Percentiles rank a stretch among this genome's conserved stretches.
These are phyloP conservation scores for Blastobotrys petasosporus DNA, from an alignment of 1,139 yeast genomes.

Conservation along the genomic window DNA sequence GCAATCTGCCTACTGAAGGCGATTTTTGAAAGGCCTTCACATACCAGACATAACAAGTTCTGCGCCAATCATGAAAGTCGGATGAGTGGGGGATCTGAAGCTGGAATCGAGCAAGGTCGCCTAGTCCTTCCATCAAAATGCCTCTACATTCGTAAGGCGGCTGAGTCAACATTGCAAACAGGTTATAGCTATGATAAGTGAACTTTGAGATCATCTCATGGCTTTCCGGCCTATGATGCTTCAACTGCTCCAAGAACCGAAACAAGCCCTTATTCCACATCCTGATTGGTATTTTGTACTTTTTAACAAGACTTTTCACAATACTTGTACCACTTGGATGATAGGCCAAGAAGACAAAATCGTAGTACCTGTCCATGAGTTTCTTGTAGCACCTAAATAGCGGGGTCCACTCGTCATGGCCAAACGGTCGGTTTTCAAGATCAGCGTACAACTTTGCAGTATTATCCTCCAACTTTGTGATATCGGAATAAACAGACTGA, in stretches of 20 bases:
- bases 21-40: constrained; percentile 25
- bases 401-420: constrained; percentile 19
- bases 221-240: constrained; percentile 23
- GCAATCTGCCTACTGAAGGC: constrained; percentile 32
- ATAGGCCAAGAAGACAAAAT: constrained; percentile 27
- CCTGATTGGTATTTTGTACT: constrained; percentile 30
- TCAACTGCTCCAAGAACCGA: constrained; percentile 26
- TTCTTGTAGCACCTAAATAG: constrained; percentile 21
- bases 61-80: constrained; percentile 27
- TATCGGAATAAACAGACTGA: constrained; percentile 25
- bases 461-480: constrained; percentile 22
- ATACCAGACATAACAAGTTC: constrained; percentile 31
- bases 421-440: constrained; percentile 16
- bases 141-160: constrained; percentile 29
- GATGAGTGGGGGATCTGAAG: constrained; percentile 23
- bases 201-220: constrained; percentile 26
- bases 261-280: constrained; percentile 34
- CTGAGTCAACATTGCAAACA: constrained; percentile 29
- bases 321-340: constrained; percentile 26
- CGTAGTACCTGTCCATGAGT: constrained; percentile 28
- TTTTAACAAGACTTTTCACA: constrained; percentile 24
- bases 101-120: constrained; percentile 31
- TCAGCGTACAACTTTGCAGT: constrained; percentile 16
- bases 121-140: constrained; percentile 33
- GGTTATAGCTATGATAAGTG: constrained; percentile 25